Percentiles rank a stretch among this genome's conserved stretches.
Conservation (phyloP, 768 basidiomycete species). For the Boletus subcaerulescens region DNA sequence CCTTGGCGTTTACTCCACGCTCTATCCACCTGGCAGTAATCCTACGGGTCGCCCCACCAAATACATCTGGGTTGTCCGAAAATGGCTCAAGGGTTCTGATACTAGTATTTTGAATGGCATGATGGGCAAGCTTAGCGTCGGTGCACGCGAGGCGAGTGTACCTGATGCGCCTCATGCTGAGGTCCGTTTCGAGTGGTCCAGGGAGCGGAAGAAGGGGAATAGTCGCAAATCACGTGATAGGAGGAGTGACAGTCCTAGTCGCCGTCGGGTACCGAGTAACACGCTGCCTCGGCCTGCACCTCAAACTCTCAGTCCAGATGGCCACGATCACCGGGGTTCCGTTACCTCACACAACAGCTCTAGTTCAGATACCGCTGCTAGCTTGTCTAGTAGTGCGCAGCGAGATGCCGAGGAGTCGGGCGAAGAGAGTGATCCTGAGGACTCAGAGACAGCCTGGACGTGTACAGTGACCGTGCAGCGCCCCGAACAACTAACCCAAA, state of each 20-base stretch:
- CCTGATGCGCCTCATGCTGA: constrained; percentile 46
- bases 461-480: constrained; percentile 74
- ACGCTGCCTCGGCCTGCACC: constrained; percentile 4
- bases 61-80: constrained; percentile 76
- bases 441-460: constrained; percentile 95
- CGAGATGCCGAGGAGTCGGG: constrained; percentile 46
- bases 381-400: constrained; percentile 17
- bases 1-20: constrained; percentile 69
- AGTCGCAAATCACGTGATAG: constrained; percentile 23
- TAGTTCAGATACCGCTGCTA: constrained; percentile 32
- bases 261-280: constrained; percentile 7
- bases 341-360: constrained; percentile 39
- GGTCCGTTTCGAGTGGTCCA: constrained; percentile 78
- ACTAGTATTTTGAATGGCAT: constrained; percentile 44
- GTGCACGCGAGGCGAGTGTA: constrained; percentile 21
- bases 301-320: constrained; percentile 9
- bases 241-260: constrained; percentile 11
- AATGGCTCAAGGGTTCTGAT: constrained; percentile 66
- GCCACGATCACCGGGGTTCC: constrained; percentile 36
- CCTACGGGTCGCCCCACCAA: constrained; percentile 39
- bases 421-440: constrained; percentile 91
- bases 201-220: constrained; percentile 31
- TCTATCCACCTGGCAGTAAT: constrained; percentile 46
- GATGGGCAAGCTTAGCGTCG: constrained; percentile 37
- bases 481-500: constrained; percentile 21